These are phyloP conservation scores for Xylaria sp. DNA, from an alignment of 2,329 filamentous ascomycete species.

Conservation along the genomic window DNA sequence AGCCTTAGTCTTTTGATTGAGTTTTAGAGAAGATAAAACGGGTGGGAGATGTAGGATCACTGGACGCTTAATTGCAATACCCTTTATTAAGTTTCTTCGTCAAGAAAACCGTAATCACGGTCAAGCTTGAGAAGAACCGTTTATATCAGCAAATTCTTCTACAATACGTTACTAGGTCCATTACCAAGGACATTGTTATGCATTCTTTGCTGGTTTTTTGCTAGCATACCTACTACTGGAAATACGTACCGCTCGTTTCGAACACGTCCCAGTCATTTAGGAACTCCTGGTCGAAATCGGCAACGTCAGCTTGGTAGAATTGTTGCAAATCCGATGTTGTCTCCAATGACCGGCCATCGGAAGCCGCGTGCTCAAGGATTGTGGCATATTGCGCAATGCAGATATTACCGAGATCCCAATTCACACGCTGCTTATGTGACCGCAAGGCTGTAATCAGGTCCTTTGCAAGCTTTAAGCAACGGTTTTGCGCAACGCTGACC, in stretches of 20 bases:
- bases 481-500: slow-evolving; percentile 50
- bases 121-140: too few relatives aligned
- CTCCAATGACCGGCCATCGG: slow-evolving; percentile 41
- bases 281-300: slow-evolving; percentile 6
- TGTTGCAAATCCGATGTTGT: slow-evolving; percentile 3
- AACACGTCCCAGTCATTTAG: background rate
- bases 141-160: too few relatives aligned
- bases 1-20: too few relatives aligned
- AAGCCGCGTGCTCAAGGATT: slow-evolving; percentile 54
- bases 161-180: too few relatives aligned
- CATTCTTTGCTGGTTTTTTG: too few relatives aligned
- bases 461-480: slow-evolving; percentile 55
- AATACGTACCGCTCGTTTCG: background rate
- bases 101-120: too few relatives aligned
- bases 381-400: slow-evolving; percentile 60
- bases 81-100: too few relatives aligned
- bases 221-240: too few relatives aligned
- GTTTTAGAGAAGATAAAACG: too few relatives aligned
- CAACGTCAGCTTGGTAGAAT: background rate
- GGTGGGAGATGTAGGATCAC: too few relatives aligned
- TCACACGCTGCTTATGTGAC: slow-evolving; percentile 51
- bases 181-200: too few relatives aligned
- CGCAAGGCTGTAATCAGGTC: slow-evolving; percentile 55
- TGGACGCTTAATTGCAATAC: too few relatives aligned
- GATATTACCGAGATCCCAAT: slow-evolving; percentile 62